Evolutionary conservation across 352 stramenopile genomes (phyloP), one percentile per base, ranked within the genome.

Genomic region (Phytopythium vexans): DNA sequence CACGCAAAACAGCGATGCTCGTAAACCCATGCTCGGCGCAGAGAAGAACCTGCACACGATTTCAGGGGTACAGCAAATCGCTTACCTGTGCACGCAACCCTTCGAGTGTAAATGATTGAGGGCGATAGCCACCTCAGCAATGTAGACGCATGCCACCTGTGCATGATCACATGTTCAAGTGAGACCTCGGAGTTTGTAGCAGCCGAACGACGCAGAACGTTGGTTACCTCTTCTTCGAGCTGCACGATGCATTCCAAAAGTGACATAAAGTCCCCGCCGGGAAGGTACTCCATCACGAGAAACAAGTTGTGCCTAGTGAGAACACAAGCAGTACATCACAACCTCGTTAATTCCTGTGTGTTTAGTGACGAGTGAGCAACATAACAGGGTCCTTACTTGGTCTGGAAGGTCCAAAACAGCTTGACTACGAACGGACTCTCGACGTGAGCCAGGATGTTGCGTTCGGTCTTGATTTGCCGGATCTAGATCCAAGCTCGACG

Each of bases 381-480:
- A 9, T 11, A 48, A 27, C 31, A 35, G 12, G 1, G 4, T 27
- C 72, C 73, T 56, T 80, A 92, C 82, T 83, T 89, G 33, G 77
- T 91, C 70, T 96, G 88, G 53, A 97, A 97, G 5, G 84, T 92
- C 77, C 86, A 96, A 52, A 93, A 96, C 4, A 96, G 62, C 61
- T 94, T 96, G 15, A 97, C 89, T 31, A 97, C 86, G 45, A 96
- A 97, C 31, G 89, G 89, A 49, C 88, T 95, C 51, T 94, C 67
- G 8, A 95, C 84, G 49, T 67, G 88, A 10, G 89, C 80, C 52
- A 96, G 60, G 41, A 97, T 93, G 54, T 96, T 88, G 40, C 83
- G 77, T 57, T 97, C 89, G 1, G 84, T 94, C 56, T 92, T 76
- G 59, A 96, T 95, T 49, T 91, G 82, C 40, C 82, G 65, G 49